Percentiles rank a stretch among this genome's conserved stretches.
Conservation (phyloP, 768 basidiomycete genomes). For the Mycena indigotica region DNA sequence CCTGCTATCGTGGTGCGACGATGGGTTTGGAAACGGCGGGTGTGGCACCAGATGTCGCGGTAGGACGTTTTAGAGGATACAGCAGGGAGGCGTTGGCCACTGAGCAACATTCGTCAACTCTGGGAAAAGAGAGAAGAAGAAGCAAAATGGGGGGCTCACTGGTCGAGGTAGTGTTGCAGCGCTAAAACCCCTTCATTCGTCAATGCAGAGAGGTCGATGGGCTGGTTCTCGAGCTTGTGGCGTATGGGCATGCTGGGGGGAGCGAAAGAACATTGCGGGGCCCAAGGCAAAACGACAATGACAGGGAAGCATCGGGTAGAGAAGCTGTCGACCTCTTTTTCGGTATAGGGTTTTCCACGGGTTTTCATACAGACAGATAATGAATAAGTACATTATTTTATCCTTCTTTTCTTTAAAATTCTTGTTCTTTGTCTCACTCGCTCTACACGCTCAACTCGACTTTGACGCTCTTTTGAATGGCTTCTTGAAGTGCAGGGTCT, state of each 20-base stretch:
- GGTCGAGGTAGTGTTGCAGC: background rate
- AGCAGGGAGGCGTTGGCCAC: constrained; percentile 15
- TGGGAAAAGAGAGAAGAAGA: background rate
- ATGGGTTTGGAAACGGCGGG: constrained; percentile 8
- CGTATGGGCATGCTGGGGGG: background rate
- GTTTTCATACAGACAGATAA: background rate
- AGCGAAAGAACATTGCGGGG: background rate
- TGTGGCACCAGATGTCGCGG: constrained; percentile 17
- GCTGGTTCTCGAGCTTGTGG: background rate
- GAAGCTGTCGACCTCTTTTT: too few relatives aligned
- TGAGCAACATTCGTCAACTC: background rate
- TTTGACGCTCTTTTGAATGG: constrained; percentile 51
- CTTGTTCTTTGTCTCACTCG: too few relatives aligned
- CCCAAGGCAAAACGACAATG: background rate
- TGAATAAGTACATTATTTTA: background rate
- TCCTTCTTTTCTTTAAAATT: background rate
- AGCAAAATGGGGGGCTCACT: background rate
- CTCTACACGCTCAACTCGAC: constrained; percentile 76
- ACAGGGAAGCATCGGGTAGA: background rate
- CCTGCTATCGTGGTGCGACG: constrained; percentile 5
- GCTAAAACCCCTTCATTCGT: background rate
- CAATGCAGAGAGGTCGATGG: background rate
- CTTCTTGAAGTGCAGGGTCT: constrained; percentile 56
- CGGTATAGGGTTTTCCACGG: background rate
- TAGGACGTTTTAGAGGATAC: constrained; percentile 20